A percentile compares a stretch with the other conserved stretches of the same genome.
These are phyloP conservation scores for Nakazawaea ernobii DNA, from an alignment of 805 yeast genomes.

Conservation along the genomic window DNA sequence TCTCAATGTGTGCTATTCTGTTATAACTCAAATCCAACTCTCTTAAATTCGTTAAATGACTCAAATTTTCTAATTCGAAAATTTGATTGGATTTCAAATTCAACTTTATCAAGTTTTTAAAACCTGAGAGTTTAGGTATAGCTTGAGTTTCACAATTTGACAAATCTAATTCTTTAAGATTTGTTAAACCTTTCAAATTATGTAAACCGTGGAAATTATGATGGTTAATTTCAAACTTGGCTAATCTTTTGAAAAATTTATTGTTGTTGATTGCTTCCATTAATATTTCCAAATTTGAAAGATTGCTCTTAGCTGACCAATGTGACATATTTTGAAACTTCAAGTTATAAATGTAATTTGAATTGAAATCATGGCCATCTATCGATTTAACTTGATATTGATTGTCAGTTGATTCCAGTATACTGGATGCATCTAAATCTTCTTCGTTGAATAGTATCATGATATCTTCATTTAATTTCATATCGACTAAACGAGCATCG, in stretches of 20 bases:
- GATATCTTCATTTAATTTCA: slow-evolving; percentile 8
- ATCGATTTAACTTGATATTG: slow-evolving; percentile 1
- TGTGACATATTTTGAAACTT: slow-evolving; percentile 8
- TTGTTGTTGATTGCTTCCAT: not conserved
- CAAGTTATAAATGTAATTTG: slow-evolving; percentile 1
- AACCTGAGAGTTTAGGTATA: slow-evolving; percentile 53
- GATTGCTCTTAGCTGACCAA: slow-evolving; percentile 7
- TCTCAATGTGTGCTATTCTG: slow-evolving; percentile 56
- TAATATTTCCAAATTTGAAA: not conserved
- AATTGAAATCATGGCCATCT: not conserved
- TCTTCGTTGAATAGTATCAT: slow-evolving; percentile 8
- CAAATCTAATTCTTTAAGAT: slow-evolving; percentile 55
- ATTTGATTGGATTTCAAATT: slow-evolving; percentile 44
- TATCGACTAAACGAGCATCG: slow-evolving; percentile 2
- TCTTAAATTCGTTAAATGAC: slow-evolving; percentile 3
- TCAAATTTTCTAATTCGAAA: slow-evolving; percentile 7
- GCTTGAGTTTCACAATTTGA: slow-evolving; percentile 73
- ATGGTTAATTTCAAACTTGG: slow-evolving; percentile 5
- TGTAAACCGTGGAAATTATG: slow-evolving; percentile 24
- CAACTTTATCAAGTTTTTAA: slow-evolving; percentile 49
- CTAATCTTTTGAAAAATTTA: slow-evolving; percentile 1
- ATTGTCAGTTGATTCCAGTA: not conserved
- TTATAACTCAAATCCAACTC: slow-evolving; percentile 17
- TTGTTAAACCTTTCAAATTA: slow-evolving; percentile 43
- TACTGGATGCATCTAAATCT: not conserved